Evolutionary conservation across 2,329 filamentous ascomycete species (phyloP).

Genomic region (Phaeomoniella chlamydospora): DNA sequence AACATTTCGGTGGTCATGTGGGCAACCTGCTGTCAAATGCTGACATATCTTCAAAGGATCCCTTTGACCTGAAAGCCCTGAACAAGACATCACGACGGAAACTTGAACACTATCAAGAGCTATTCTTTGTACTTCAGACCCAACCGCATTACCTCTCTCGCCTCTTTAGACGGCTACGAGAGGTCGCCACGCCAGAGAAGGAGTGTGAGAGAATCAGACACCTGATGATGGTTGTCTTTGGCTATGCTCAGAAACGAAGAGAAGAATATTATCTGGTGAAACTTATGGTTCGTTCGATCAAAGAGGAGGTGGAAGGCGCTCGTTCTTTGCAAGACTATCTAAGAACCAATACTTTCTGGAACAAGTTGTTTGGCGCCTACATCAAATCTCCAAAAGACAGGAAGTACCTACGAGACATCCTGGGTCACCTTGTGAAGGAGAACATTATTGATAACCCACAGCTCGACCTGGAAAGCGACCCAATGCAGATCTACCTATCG

Average conservation of each 20-base stretch:
- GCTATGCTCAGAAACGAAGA: conserved; percentile 88
- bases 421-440: conserved; percentile 74
- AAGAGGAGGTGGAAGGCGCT: conserved; percentile 70
- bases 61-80: conserved; percentile 89
- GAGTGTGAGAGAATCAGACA: conserved; percentile 87
- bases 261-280: conserved; percentile 96
- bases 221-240: conserved; percentile 90
- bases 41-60: conserved; percentile 77
- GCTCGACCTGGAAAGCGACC: conserved; percentile 88
- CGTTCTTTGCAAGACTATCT: conserved; percentile 67
- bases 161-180: conserved; percentile 70
- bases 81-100: conserved; percentile 96
- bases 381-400: conserved; percentile 81
- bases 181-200: conserved; percentile 75
- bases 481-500: conserved; percentile 90
- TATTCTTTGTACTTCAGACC: conserved; percentile 95
- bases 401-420: conserved; percentile 76
- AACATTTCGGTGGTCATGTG: conserved; percentile 83
- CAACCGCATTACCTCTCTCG: conserved; percentile 89
- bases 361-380: conserved; percentile 73
- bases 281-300: conserved; percentile 65
- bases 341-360: conserved; percentile 86
- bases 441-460: conserved; percentile 86
- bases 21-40: conserved; percentile 74
- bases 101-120: conserved; percentile 89